Percentiles rank a stretch among this genome's conserved stretches.
These are phyloP conservation scores for Phycomyces blakesleeanus DNA, from an alignment of 192 early-diverging fungal species.

Conservation along the genomic window DNA sequence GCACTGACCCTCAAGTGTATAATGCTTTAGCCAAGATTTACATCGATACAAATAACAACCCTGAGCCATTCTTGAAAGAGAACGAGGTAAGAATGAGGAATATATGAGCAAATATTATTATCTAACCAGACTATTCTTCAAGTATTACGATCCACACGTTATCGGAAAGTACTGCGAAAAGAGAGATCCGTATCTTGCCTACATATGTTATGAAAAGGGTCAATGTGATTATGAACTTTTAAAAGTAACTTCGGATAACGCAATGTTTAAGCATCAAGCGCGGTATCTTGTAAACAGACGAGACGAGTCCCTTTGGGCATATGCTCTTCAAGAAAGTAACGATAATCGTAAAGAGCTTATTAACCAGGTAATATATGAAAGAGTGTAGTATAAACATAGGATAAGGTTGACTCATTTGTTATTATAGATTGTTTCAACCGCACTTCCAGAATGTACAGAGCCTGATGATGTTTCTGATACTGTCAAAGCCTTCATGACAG, in stretches of 20 bases:
- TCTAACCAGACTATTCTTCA: too few relatives aligned
- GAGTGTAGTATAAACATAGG: too few relatives aligned
- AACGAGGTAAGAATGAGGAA: slow-evolving; percentile 60
- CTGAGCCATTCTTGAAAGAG: slow-evolving; percentile 90
- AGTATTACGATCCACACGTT: slow-evolving; percentile 81
- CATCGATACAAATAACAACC: slow-evolving; percentile 98
- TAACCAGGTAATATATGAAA: slow-evolving; percentile 59
- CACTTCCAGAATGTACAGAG: slow-evolving; percentile 90
- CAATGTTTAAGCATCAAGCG: slow-evolving; percentile 99
- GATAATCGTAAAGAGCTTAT: slow-evolving; percentile 83
- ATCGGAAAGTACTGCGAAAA: slow-evolving; percentile 99
- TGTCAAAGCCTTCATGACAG: slow-evolving; percentile 98
- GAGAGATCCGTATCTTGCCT: slow-evolving; percentile 96
- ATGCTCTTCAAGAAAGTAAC: slow-evolving; percentile 77
- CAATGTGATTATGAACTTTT: slow-evolving; percentile 93
- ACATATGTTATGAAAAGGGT: slow-evolving; percentile 90
- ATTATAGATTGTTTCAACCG: slow-evolving; percentile 67
- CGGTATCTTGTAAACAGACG: slow-evolving; percentile 91
- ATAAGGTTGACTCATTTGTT: too few relatives aligned
- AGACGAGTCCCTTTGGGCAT: slow-evolving; percentile 80
- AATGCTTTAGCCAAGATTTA: slow-evolving; percentile 99
- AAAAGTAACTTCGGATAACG: slow-evolving; percentile 92
- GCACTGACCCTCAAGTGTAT: slow-evolving; percentile 85
- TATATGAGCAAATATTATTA: too few relatives aligned
- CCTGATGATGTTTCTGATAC: slow-evolving; percentile 98